Evolutionary conservation across 2,329 filamentous ascomycete genomes (phyloP), one percentile per base, ranked within the genome.

Genomic region (Phialophora verrucosa): DNA sequence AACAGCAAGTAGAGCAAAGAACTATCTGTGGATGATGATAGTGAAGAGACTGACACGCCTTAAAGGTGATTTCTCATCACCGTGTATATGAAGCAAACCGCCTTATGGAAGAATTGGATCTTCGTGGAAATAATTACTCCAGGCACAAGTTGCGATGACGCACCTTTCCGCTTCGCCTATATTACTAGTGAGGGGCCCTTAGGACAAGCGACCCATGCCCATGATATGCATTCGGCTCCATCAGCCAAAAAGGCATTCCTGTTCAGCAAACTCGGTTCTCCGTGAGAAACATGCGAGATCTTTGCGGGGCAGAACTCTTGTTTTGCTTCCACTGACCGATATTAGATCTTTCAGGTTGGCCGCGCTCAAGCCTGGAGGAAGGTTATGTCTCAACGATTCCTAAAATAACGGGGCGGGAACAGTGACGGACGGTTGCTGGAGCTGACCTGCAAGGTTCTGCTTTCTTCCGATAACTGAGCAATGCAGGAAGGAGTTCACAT

Each of bases 101-200:
- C 59, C 59, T 54, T 29, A 20, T 61, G 59, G 23, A 54, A 42
- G 47, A 53, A 27, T 31, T 61, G 59, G 53, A 63, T 32, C 3
- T 55, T 38, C 3, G 14, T 29, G 32, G 35, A 62, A 62, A 25
- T 31, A 62, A 54, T 51, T 38, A 44, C 38, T 20, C 38, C 31
- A 61, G 59, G 59, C 59, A 61, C 25, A 53, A 25, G 23, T 49
- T 17, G 25, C 35, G 51, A 62, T 62, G 60, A 62, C 60, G 60
- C 60, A 62, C 50, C 35, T n/a, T 12, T 53, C 47, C 47, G 32
- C 49, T 27, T 61, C 17, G 29, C 29, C 53, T 29, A 20, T 32
- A 20, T 32, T 35, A 35, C 29, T 55, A 31, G 53, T 55, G 53
- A 55, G 53, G 53, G 53, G 53, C 29, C 11, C n/a, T 2, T 7